Conservation (phyloP, 164 flowering plant genomes). For the Macadamia integrifolia region DNA sequence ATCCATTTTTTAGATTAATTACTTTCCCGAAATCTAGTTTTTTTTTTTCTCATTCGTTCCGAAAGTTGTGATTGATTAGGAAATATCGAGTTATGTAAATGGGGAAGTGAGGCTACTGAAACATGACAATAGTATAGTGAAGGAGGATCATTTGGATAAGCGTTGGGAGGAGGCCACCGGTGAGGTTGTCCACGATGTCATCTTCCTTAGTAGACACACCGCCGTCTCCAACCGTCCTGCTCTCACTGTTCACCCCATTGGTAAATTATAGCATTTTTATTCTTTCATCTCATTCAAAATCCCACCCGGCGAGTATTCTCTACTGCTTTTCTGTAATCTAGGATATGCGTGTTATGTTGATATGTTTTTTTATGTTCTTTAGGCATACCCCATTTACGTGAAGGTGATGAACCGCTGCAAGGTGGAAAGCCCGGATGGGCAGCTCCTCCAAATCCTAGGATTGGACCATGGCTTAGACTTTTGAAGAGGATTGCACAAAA, state of each 20-base stretch:
- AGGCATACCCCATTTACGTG: conserved; percentile 67
- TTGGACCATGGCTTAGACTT: conserved; percentile 68
- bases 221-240: conserved; percentile 87
- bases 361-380: conserved; percentile 2
- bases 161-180: conserved; percentile 76
- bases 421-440: conserved; percentile 90
- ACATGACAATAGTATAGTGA: conserved; percentile 59
- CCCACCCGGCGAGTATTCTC: background rate
- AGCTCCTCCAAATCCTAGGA: conserved; percentile 64
- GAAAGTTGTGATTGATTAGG: conserved; percentile 20
- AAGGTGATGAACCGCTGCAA: conserved; percentile 48
- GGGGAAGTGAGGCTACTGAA: conserved; percentile 54
- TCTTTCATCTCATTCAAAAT: background rate
- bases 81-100: conserved; percentile 50
- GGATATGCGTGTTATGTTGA: background rate
- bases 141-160: conserved; percentile 68
- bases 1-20: no score
- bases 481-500: conserved; percentile 51
- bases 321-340: background rate
- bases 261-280: conserved; percentile 21
- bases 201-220: conserved; percentile 78
- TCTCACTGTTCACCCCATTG: conserved; percentile 90
- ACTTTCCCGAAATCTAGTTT: background rate
- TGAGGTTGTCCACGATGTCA: conserved; percentile 68
- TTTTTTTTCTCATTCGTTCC: background rate